These are phyloP conservation scores for Monilinia vaccinii-corymbosi DNA, from an alignment of 2,329 filamentous ascomycete species.

Conservation along the genomic window DNA sequence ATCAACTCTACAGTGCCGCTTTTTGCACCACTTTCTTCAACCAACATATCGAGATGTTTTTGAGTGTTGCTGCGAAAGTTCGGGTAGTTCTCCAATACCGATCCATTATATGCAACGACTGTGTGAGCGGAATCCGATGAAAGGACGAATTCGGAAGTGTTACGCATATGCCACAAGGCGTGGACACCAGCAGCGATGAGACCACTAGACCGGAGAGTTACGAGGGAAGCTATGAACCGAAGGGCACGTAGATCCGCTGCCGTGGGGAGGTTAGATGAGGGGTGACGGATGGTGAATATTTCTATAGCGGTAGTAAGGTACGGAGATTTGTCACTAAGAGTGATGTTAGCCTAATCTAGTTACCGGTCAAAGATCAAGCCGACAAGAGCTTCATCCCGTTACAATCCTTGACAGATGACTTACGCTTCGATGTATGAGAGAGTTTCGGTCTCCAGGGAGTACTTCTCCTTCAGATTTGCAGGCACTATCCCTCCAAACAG, in stretches of 20 bases:
- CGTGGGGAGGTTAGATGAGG: conserved; percentile 35
- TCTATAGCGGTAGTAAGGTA: conserved; percentile 32
- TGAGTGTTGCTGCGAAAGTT: conserved; percentile 56
- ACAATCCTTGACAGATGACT: conserved; percentile 21
- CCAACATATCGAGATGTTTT: conserved; percentile 51
- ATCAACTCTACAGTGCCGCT: conserved; percentile 49
- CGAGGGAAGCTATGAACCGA: conserved; percentile 42
- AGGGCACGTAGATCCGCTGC: conserved; percentile 42
- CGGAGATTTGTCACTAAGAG: conserved; percentile 14
- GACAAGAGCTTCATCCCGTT: neutral
- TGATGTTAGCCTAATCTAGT: neutral
- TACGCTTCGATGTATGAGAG: conserved; percentile 46
- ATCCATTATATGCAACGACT: conserved; percentile 69
- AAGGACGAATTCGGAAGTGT: conserved; percentile 30
- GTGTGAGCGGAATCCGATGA: conserved; percentile 35
- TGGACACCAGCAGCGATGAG: conserved; percentile 50
- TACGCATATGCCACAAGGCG: conserved; percentile 48
- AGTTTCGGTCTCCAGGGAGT: conserved; percentile 52
- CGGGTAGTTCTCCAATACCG: conserved; percentile 71
- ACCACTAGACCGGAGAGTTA: conserved; percentile 50
- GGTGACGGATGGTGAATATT: conserved; percentile 43
- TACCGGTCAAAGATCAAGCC: neutral
- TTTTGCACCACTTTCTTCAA: conserved; percentile 34
- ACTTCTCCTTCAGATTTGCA: conserved; percentile 40
- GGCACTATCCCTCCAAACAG: conserved; percentile 50